These are phyloP conservation scores for Asterophora lycoperdoides DNA, from an alignment of 768 basidiomycete species.

Conservation along the genomic window DNA sequence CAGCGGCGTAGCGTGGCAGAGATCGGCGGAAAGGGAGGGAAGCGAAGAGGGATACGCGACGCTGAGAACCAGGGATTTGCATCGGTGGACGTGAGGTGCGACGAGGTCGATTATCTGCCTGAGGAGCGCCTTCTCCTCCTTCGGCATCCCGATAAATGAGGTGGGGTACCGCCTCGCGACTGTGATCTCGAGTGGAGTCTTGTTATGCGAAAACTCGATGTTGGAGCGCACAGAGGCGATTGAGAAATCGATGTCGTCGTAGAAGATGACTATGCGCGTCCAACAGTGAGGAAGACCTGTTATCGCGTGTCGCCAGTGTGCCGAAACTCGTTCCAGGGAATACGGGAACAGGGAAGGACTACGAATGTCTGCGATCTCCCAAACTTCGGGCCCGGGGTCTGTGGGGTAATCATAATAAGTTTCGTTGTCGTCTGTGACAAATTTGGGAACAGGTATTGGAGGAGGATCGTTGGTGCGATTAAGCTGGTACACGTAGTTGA, in stretches of 20 bases:
- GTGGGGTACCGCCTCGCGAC: neutral
- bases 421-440: neutral
- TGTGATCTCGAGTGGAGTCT: neutral
- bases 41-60: conserved; percentile 2
- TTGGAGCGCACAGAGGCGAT: neutral
- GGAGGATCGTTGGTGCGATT: neutral
- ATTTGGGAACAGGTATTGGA: neutral
- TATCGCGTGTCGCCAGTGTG: neutral
- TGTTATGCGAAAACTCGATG: neutral
- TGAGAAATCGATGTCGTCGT: neutral
- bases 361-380: neutral
- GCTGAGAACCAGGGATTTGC: neutral
- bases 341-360: neutral
- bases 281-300: neutral
- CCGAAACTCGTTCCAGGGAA: neutral
- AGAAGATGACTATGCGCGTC: neutral
- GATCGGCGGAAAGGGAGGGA: conserved; percentile 1
- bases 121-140: neutral
- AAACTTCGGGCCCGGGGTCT: too few relatives aligned
- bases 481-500: conserved; percentile 1
- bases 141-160: neutral
- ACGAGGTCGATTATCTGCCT: neutral
- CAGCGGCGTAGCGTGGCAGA: neutral
- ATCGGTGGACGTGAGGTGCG: neutral
- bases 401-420: too few relatives aligned